phyloP scores from a whole-genome alignment of 1,284 basidiomycete genomes.

The Wolfiporia cocos region DNA sequence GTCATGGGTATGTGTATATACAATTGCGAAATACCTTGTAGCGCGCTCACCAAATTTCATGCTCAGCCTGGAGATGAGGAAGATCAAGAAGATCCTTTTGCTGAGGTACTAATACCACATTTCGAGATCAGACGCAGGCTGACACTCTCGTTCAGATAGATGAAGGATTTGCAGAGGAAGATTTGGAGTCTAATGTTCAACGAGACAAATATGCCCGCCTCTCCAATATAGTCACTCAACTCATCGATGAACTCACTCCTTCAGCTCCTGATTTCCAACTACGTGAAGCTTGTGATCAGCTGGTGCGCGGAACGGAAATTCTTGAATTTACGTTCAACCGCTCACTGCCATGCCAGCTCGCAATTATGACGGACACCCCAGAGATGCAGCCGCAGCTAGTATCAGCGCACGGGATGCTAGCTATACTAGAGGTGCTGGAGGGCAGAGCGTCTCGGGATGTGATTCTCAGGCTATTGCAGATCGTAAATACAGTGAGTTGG shows the following conservation, averaged over 20 bases:
- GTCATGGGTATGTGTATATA: conserved; percentile 64
- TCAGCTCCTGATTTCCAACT: conserved; percentile 76
- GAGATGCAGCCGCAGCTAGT: conserved; percentile 90
- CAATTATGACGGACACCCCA: conserved; percentile 75
- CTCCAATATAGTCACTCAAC: conserved; percentile 72
- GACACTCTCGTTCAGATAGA: conserved; percentile 56
- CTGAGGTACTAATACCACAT: conserved; percentile 52
- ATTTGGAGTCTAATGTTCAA: conserved; percentile 83
- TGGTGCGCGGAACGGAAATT: no score
- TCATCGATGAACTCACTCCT: conserved; percentile 84
- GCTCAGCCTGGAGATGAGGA: conserved; percentile 70
- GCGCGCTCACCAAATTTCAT: no score
- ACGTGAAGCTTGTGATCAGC: conserved; percentile 79
- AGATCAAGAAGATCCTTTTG: conserved; percentile 92
- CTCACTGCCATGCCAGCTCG: conserved; percentile 43
- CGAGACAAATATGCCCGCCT: conserved; percentile 89
- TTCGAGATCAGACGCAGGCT: conserved; percentile 3
- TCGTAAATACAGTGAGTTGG: conserved; percentile 77
- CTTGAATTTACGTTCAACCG: conserved; percentile 6
- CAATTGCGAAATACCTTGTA: background rate
- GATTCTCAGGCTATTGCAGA: conserved; percentile 77
- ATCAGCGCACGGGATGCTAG: conserved; percentile 89
- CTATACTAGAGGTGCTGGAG: conserved; percentile 90
- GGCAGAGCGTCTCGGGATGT: conserved; percentile 79
- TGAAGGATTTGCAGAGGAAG: conserved; percentile 84